A percentile compares a stretch with the other conserved stretches of the same genome.
These are phyloP conservation scores for Boletus coccyginus DNA, from an alignment of 768 basidiomycete genomes.

Conservation along the genomic window DNA sequence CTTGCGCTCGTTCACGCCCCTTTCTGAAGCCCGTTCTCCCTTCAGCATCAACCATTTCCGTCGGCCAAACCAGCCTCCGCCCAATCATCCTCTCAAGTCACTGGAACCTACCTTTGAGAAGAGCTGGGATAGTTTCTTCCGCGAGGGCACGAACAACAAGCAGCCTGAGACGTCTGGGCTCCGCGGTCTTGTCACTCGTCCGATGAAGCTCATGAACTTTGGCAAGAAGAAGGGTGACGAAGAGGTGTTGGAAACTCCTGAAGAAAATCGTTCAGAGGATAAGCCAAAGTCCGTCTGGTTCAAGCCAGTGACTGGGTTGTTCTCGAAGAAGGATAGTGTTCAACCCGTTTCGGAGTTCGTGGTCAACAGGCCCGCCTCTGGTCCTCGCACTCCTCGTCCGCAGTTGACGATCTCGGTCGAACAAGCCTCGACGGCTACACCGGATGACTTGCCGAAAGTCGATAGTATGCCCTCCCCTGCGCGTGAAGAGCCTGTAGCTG, in stretches of 20 bases:
- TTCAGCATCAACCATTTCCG: constrained; percentile 36
- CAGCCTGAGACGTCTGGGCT: constrained; percentile 26
- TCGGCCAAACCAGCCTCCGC: constrained; percentile 32
- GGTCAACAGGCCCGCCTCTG: constrained; percentile 15
- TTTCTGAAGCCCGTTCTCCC: constrained; percentile 38
- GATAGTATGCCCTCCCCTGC: constrained; percentile 28
- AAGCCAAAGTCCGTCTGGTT: constrained; percentile 34
- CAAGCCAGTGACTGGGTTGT: constrained; percentile 32
- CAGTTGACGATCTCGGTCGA: constrained; percentile 45
- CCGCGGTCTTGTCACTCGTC: constrained; percentile 25
- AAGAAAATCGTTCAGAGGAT: constrained; percentile 24
- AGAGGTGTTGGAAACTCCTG: constrained; percentile 21
- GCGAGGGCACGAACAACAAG: constrained; percentile 19
- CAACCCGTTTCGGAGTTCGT: constrained; percentile 18
- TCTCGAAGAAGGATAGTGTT: constrained; percentile 23
- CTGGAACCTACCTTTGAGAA: constrained; percentile 35
- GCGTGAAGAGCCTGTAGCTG: constrained; percentile 25
- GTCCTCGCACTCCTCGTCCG: constrained; percentile 25
- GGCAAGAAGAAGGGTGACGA: constrained; percentile 38
- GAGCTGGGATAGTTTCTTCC: constrained; percentile 48
- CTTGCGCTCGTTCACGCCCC: constrained; percentile 49
- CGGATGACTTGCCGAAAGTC: constrained; percentile 26
- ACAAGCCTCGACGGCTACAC: constrained; percentile 32
- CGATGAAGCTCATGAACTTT: constrained; percentile 44
- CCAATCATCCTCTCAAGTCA: constrained; percentile 23